Percentiles rank a stretch among this genome's conserved stretches.
These are phyloP conservation scores for Datisca glomerata DNA, from an alignment of 306 rosid species.

Conservation along the genomic window DNA sequence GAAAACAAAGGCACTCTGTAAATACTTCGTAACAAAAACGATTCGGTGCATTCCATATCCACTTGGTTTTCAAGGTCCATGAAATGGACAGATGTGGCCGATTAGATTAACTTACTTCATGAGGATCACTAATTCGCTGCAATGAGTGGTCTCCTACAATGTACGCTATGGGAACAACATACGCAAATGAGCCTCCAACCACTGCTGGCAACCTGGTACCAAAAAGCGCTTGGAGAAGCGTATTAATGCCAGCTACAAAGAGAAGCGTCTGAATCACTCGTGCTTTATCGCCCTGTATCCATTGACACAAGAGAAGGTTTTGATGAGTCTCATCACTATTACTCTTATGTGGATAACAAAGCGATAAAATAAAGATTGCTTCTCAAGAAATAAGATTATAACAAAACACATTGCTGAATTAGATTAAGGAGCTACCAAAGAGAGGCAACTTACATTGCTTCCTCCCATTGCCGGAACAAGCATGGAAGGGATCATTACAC, in stretches of 20 bases:
- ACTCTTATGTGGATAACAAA: no score
- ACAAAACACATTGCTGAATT: no score
- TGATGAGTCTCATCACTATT: no score
- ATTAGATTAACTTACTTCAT: slow-evolving; percentile 53
- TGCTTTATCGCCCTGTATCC: slow-evolving; percentile 77
- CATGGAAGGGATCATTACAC: slow-evolving; percentile 81
- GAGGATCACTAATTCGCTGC: slow-evolving; percentile 50
- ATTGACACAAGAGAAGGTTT: slow-evolving; percentile 4
- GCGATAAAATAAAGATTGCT: no score
- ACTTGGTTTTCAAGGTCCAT: no score
- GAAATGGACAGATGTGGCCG: no score
- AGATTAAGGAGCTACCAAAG: no score
- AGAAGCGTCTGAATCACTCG: slow-evolving; percentile 86
- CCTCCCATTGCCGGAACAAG: slow-evolving; percentile 95
- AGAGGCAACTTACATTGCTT: slow-evolving; percentile 47
- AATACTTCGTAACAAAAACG: no score
- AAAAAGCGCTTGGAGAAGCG: slow-evolving; percentile 95
- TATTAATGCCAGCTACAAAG: slow-evolving; percentile 85
- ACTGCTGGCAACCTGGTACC: slow-evolving; percentile 94
- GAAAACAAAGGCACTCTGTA: no score
- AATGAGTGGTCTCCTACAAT: slow-evolving; percentile 61
- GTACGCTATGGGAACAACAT: slow-evolving; percentile 67
- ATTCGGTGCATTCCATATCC: no score
- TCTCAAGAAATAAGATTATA: no score
- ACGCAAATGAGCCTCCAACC: slow-evolving; percentile 95